phyloP scores from a whole-genome alignment of 495 filamentous ascomycete genomes.

The Margaritispora aquatica region DNA sequence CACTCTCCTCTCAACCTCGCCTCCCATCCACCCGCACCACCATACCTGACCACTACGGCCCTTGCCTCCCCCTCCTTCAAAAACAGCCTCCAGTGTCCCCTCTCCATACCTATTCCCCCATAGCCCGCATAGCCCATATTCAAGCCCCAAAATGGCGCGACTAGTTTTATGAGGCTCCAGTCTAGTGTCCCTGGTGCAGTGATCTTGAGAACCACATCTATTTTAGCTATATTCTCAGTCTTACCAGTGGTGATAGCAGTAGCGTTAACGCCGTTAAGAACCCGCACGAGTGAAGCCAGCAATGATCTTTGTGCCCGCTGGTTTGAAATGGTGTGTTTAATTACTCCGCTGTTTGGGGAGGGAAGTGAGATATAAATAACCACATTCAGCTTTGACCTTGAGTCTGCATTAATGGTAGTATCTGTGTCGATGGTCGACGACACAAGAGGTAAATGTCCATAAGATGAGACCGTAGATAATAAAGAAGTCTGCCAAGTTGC shows the following conservation, averaged over 20 bases:
- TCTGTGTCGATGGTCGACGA: no score
- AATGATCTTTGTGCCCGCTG: not conserved
- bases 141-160: not conserved
- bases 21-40: not conserved
- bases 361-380: not conserved
- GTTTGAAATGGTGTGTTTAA: not conserved
- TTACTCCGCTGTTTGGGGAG: no score
- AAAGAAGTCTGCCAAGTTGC: not conserved
- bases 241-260: no score
- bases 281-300: not conserved
- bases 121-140: no score
- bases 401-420: no score
- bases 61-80: not conserved
- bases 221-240: not conserved
- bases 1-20: not conserved
- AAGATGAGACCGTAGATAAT: not conserved
- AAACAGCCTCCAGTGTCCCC: not conserved
- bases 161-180: not conserved
- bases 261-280: not conserved
- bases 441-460: not conserved
- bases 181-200: not conserved
- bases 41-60: not conserved
- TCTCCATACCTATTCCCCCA: not conserved
- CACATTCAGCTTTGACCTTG: no score
- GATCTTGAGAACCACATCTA: not conserved